Conservation (phyloP, 1,284 basidiomycete genomes). For the Stereum hirsutum region DNA sequence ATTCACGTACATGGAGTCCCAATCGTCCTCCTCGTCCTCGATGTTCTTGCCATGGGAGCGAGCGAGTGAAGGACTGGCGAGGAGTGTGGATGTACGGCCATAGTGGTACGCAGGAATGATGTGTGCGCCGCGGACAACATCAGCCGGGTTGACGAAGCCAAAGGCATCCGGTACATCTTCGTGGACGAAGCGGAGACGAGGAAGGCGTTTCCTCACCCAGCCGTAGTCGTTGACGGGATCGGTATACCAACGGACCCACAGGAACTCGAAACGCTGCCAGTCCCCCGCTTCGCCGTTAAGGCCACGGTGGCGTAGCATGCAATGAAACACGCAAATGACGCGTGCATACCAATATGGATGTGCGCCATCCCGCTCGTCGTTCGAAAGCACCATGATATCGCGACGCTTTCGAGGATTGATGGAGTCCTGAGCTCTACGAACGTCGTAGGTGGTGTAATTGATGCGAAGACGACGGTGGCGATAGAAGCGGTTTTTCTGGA, state of each 20-base stretch:
- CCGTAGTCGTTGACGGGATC: constrained; percentile 14
- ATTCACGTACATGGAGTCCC: constrained; percentile 11
- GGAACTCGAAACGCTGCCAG: constrained; percentile 19
- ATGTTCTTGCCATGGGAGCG: constrained; percentile 13
- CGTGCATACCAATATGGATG: constrained; percentile 1
- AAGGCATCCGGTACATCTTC: constrained; percentile 21
- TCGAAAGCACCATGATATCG: constrained; percentile 13
- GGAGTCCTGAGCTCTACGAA: constrained; percentile 13
- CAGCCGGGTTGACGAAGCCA: constrained; percentile 29
- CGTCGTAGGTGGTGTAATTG: constrained; percentile 2
- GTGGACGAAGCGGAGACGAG: constrained; percentile 23
- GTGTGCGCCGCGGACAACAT: constrained; percentile 25
- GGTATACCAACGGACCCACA: constrained; percentile 28
- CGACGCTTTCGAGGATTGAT: constrained; percentile 13
- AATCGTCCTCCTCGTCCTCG: background rate
- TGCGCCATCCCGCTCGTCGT: background rate
- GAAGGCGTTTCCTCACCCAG: constrained; percentile 15
- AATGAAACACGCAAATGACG: constrained; percentile 15
- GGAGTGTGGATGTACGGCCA: constrained; percentile 15
- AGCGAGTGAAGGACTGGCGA: constrained; percentile 13
- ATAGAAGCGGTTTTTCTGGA: background rate
- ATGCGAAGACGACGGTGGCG: background rate
- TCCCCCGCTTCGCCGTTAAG: constrained; percentile 1
- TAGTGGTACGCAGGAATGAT: constrained; percentile 24
- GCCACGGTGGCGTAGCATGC: constrained; percentile 11